Evolutionary conservation across 331 rosid species (phyloP), one percentile per base, ranked within the genome.

Genomic region (Spiraea crenata): DNA sequence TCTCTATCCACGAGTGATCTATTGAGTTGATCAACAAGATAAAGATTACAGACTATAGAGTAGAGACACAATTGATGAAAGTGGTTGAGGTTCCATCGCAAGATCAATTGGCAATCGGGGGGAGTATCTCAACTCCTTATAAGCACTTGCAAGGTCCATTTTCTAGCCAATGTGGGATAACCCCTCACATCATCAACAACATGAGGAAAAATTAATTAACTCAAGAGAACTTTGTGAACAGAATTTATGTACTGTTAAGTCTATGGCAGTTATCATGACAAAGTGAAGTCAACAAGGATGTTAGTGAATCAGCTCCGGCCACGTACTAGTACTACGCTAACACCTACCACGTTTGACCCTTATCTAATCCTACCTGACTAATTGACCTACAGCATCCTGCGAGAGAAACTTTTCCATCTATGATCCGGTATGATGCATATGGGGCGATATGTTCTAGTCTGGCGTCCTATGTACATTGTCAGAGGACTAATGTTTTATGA

Each of bases 401-500:
- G 5, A 39, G 46, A 57, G 65, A 68, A 63, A 17, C 54, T 52
- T 52, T 19, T 63, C 64, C 15, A 44, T 52, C 64, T 25, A 51
- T 7, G 45, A 11, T 52, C 71, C 56, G 35, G 48, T 64, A 74
- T 63, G 77, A 9, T 34, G 57, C 77, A 39, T 56, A 57, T 44
- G 71, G 41, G 65, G 11, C 14, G 45, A 38, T 52, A 34, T 13
- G 54, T 64, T 54, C 63, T 63, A 73, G 35, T 65, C 73, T 65
- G 73, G 73, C 9, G 58, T 55, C 15, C 44, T 50, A 44, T 49
- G 41, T 75, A 50, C 67, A 57, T 51, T 50, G 70, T 69, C 69
- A 68, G 44, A 59, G 38, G 63, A 51, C 38, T 62, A 45, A 52
- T 5, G 72, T 37, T 55, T 70, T 6, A 70, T 9, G 65, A 45